phyloP scores from a whole-genome alignment of 1,139 yeast genomes.

The Sugiyamaella castrensis region DNA sequence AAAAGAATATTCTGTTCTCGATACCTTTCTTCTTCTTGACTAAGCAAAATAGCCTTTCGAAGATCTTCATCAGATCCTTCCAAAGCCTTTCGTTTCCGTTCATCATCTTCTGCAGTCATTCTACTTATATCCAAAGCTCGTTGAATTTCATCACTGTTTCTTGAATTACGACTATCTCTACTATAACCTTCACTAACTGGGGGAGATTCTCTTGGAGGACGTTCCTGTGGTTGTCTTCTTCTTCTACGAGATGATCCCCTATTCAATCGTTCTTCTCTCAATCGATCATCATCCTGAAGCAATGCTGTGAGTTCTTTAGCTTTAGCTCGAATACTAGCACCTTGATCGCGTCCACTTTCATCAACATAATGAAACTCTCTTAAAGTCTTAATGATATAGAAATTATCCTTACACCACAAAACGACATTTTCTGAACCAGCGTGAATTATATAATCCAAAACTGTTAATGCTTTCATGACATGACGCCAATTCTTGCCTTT shows the following conservation, averaged over 20 bases:
- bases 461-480: conserved; percentile 79
- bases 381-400: conserved; percentile 84
- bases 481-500: conserved; percentile 99
- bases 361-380: conserved; percentile 88
- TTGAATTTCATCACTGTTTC: conserved; percentile 59
- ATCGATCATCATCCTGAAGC: conserved; percentile 78
- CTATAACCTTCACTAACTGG: conserved; percentile 21
- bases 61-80: conserved; percentile 66
- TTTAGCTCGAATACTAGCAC: conserved; percentile 81
- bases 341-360: conserved; percentile 80
- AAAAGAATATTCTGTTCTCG: conserved; percentile 25
- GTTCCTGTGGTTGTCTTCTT: conserved; percentile 14
- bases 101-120: conserved; percentile 85
- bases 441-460: conserved; percentile 82
- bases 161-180: conserved; percentile 2
- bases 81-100: conserved; percentile 45
- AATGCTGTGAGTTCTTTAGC: conserved; percentile 86
- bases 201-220: conserved; percentile 18
- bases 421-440: conserved; percentile 91
- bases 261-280: conserved; percentile 68
- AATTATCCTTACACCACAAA: conserved; percentile 88
- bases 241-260: conserved; percentile 27
- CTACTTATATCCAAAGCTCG: conserved; percentile 80
- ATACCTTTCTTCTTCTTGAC: conserved; percentile 77
- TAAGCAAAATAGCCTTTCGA: conserved; percentile 75